phyloP scores from a whole-genome alignment of 2,329 filamentous ascomycete species.

The Colletotrichum spaethianum region DNA sequence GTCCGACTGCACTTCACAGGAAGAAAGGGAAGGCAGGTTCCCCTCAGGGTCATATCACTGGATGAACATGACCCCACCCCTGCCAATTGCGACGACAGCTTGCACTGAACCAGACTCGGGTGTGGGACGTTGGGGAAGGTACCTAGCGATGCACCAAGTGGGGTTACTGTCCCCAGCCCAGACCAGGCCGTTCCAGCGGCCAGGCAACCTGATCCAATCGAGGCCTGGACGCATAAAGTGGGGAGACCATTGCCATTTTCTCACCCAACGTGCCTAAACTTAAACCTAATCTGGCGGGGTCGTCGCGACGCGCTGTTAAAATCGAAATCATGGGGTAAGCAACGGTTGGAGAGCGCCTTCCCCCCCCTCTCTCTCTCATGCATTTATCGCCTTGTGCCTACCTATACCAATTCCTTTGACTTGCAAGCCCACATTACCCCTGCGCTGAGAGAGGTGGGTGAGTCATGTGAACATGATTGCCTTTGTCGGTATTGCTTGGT shows the following conservation, averaged over 20 bases:
- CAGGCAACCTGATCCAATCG: not conserved
- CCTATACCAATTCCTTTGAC: no score
- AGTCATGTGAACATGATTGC: not conserved
- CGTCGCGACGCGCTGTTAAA: not conserved
- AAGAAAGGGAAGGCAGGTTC: not conserved
- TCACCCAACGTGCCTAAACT: constrained; percentile 37
- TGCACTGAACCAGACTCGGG: not conserved
- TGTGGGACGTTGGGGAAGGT: not conserved
- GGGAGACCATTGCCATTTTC: not conserved
- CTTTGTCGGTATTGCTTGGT: not conserved
- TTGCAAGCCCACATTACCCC: not conserved
- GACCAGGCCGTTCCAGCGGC: not conserved
- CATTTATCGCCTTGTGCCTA: no score
- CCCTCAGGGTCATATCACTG: not conserved
- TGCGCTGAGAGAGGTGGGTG: not conserved
- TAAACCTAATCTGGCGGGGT: constrained; percentile 40
- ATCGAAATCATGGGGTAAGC: constrained; percentile 23
- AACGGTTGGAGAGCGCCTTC: not conserved
- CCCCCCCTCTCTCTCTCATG: not conserved
- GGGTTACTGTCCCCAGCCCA: not conserved
- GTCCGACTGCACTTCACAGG: not conserved
- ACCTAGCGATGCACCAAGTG: not conserved
- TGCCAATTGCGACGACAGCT: not conserved
- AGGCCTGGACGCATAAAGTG: not conserved
- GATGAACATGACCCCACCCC: not conserved